phyloP scores from a whole-genome alignment of 352 stramenopile genomes.

The Phytophthora colocasiae region DNA sequence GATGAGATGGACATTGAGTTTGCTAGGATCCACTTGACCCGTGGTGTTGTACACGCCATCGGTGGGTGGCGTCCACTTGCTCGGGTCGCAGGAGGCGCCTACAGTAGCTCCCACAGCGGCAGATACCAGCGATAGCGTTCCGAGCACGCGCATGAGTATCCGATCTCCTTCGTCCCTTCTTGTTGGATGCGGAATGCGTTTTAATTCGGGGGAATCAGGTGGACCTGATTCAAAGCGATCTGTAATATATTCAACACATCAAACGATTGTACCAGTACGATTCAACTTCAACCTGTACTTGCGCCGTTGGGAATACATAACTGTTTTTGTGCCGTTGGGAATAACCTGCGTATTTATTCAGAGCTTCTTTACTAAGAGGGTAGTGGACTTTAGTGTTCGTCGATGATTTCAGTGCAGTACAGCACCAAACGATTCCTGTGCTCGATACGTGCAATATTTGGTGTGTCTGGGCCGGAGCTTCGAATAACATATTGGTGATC shows the following conservation, averaged over 20 bases:
- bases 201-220: constrained; percentile 7
- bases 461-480: no score
- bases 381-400: no score
- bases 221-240: constrained; percentile 17
- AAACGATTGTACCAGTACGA: background rate
- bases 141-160: constrained; percentile 10
- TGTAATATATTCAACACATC: constrained; percentile 10
- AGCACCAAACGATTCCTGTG: constrained; percentile 29
- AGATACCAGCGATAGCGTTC: background rate
- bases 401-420: constrained; percentile 45
- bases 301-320: no score
- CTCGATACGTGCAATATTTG: no score
- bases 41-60: constrained; percentile 79
- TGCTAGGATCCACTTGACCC: constrained; percentile 52
- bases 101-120: constrained; percentile 13
- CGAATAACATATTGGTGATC: no score
- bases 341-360: no score
- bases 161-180: background rate
- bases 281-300: constrained; percentile 8
- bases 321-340: no score
- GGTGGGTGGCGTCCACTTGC: constrained; percentile 69
- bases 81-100: constrained; percentile 50
- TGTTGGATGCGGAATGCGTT: constrained; percentile 6
- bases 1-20: constrained; percentile 97
- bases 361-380: no score